phyloP scores from a whole-genome alignment of 805 yeast species.

The Priceomyces castillae region DNA sequence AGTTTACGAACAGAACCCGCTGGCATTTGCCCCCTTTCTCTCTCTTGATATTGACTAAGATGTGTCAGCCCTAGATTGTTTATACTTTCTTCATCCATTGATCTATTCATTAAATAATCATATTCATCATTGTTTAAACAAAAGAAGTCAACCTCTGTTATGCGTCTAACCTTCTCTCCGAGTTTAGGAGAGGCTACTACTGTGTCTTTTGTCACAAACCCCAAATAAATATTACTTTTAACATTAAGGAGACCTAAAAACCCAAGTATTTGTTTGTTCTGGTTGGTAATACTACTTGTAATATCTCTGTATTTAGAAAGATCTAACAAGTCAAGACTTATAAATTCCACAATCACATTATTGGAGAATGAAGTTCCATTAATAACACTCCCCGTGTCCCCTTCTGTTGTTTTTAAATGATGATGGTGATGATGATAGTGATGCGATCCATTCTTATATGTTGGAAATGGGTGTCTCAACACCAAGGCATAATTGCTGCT shows the following conservation, averaged over 20 bases:
- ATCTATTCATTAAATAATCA: constrained; percentile 37
- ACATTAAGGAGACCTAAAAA: constrained; percentile 59
- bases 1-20: constrained; percentile 45
- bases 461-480: constrained; percentile 48
- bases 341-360: constrained; percentile 52
- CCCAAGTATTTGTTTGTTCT: constrained; percentile 42
- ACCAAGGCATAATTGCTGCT: constrained; percentile 58
- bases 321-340: constrained; percentile 40
- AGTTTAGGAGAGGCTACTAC: constrained; percentile 61
- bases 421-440: constrained; percentile 21
- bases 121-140: constrained; percentile 58
- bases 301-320: constrained; percentile 43
- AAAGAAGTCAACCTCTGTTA: constrained; percentile 62
- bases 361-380: constrained; percentile 15
- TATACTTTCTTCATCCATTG: constrained; percentile 11
- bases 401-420: constrained; percentile 12
- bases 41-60: constrained; percentile 29
- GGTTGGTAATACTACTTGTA: constrained; percentile 25
- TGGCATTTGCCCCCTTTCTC: constrained; percentile 27
- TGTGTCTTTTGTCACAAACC: constrained; percentile 52
- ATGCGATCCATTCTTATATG: constrained; percentile 15
- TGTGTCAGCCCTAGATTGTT: constrained; percentile 13
- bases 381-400: constrained; percentile 4
- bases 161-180: constrained; percentile 49
- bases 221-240: constrained; percentile 54